Base-by-base conservation (phyloP, 2,329 filamentous ascomycete genomes). In the Penicillium sp. region DNA sequence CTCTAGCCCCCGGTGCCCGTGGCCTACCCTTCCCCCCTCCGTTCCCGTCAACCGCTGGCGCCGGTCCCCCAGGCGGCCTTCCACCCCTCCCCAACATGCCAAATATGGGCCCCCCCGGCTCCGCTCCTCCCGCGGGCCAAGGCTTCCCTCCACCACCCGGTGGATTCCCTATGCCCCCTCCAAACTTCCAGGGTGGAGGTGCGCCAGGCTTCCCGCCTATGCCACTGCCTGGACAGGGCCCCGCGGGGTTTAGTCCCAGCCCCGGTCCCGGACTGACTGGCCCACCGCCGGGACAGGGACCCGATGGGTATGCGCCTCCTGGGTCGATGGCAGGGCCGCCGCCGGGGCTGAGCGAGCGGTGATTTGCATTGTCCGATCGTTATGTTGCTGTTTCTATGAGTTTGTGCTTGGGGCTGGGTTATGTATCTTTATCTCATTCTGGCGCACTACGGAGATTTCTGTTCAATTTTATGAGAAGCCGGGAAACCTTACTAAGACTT, bases 11-110 rank as follows among this genome's bases (percentile, higher is more conserved):
- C 47, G 84, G 82, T 62, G 84, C 82, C 59, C 81, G 83, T 68
- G 84, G 84, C 57, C 80, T 80, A 53, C 84, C 80, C 46, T 84
- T 87, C 64, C 84, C 84, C 5, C 83, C 84, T 7, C 81, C 79
- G 11, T 69, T 73, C 52, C 70, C 73, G n/a, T 68, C 71, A 55
- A 63, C 71, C 38, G 60, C 73, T 52, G 80, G 67, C 68, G 75
- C 64, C 29, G 76, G 78, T 17, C 76, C 76, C 35, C 76, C 74
- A 47, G 74, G 73, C 26, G 71, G 73, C 67, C 64, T 81, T 51
- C 73, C 73, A 8, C 65, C 73, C 11, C 66, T 77, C 54, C 75
- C 76, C 51, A 76, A 75, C 47, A 75, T 73, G 38, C 77, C 76
- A 48, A 66, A 82, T 60, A 81, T 81, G 13, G 80, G 82, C 51